phyloP scores from a whole-genome alignment of 345 rosid genomes.

The Alliaria petiolata region DNA sequence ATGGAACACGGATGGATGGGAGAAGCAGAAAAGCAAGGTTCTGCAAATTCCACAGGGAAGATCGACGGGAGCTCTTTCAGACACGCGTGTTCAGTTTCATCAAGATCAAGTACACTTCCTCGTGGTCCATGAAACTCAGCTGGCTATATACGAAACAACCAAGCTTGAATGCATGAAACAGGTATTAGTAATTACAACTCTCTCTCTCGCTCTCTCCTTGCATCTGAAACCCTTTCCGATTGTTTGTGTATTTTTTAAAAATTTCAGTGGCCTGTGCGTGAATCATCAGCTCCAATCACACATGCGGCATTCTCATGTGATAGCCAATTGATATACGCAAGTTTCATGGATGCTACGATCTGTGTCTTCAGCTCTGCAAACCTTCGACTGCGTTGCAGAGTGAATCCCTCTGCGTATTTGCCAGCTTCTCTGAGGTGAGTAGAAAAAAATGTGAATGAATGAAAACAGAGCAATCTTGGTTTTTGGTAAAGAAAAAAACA shows the following conservation, averaged over 20 bases:
- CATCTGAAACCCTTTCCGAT: background rate
- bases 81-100: slow-evolving; percentile 96
- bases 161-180: slow-evolving; percentile 86
- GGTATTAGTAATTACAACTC: slow-evolving; percentile 35
- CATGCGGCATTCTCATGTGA: slow-evolving; percentile 95
- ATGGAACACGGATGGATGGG: slow-evolving; percentile 92
- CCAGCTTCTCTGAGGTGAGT: slow-evolving; percentile 74
- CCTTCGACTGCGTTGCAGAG: slow-evolving; percentile 76
- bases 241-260: background rate
- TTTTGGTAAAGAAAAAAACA: background rate
- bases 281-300: slow-evolving; percentile 76
- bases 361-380: slow-evolving; percentile 76
- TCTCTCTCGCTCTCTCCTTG: background rate
- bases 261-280: slow-evolving; percentile 72
- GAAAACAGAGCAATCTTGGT: slow-evolving; percentile 3
- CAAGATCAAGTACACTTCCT: slow-evolving; percentile 90
- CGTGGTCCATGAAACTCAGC: slow-evolving; percentile 89
- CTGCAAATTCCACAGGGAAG: slow-evolving; percentile 76
- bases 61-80: slow-evolving; percentile 56
- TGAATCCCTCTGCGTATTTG: slow-evolving; percentile 74
- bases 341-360: slow-evolving; percentile 82
- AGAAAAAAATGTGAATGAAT: background rate
- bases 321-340: slow-evolving; percentile 83
- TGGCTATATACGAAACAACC: slow-evolving; percentile 85
- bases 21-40: slow-evolving; percentile 68